These are phyloP conservation scores for Paecilomyces formosus DNA, from an alignment of 2,329 filamentous ascomycete species.

Conservation along the genomic window DNA sequence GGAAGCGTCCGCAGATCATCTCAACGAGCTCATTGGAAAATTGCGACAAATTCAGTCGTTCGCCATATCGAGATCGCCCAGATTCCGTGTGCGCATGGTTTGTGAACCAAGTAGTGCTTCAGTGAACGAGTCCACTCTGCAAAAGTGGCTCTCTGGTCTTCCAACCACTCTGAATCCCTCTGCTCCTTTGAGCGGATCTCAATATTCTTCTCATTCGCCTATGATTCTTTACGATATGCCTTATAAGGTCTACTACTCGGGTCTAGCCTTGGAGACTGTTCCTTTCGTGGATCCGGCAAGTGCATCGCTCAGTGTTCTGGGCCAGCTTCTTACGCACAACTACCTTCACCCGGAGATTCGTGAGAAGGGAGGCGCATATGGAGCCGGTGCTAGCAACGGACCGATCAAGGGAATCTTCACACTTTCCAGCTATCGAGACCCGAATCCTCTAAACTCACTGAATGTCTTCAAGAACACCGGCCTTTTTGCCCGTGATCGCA, in stretches of 20 bases:
- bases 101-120: slow-evolving; percentile 68
- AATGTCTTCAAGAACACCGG: slow-evolving; percentile 78
- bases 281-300: slow-evolving; percentile 71
- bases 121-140: slow-evolving; percentile 63
- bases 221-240: slow-evolving; percentile 90
- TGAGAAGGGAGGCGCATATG: slow-evolving; percentile 95
- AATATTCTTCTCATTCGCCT: slow-evolving; percentile 32
- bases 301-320: slow-evolving; percentile 77
- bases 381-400: slow-evolving; percentile 77
- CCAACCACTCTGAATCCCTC: slow-evolving; percentile 40
- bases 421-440: slow-evolving; percentile 95
- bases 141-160: slow-evolving; percentile 61
- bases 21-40: slow-evolving; percentile 70
- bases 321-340: slow-evolving; percentile 91
- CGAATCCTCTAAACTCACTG: slow-evolving; percentile 83
- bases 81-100: slow-evolving; percentile 73
- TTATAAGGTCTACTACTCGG: slow-evolving; percentile 95
- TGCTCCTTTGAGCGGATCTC: slow-evolving; percentile 13
- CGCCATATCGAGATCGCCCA: slow-evolving; percentile 60
- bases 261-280: slow-evolving; percentile 70
- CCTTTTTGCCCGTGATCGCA: slow-evolving; percentile 69
- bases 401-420: slow-evolving; percentile 79
- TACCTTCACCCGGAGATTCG: slow-evolving; percentile 95
- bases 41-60: slow-evolving; percentile 78
- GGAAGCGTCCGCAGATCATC: slow-evolving; percentile 59